Evolutionary conservation across 768 basidiomycete genomes (phyloP), one percentile per base, ranked within the genome.

Genomic region (Amanita jacksonii): DNA sequence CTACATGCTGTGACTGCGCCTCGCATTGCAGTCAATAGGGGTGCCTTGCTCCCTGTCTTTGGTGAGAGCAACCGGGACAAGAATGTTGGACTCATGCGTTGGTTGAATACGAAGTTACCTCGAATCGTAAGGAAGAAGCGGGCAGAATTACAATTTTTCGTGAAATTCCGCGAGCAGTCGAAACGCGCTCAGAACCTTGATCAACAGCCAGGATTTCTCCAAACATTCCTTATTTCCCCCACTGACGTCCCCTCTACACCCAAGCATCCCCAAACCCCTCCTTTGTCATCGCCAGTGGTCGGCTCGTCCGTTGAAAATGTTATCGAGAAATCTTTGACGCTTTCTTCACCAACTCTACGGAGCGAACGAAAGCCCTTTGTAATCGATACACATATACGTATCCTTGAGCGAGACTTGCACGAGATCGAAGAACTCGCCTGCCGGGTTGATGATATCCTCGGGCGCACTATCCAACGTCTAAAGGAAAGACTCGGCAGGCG

Each of bases 401-500:
- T 87, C 38, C 66, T 87, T 22, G 51, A 65, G 46, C 73, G 70
- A 15, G 82, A 83, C 49, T 52, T 79, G 31, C 49, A 53, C 15
- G 69, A 76, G 46, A 62, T 88, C 18, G 57, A 65, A 41, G 51
- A 58, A 2, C 67, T 86, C 41, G 56, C 65, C 28, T 49, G 55
- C 2, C 66, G 62, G 24, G 58, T 78, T 9, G 57, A 58, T 9
- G 60, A 62, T n/a, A 60, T 72, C 2, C 49, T 76, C 5, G 70
- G 63, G 4, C 74, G 82, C 8, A 74, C 66, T 13, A 64, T 65
- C 2, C 74, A 80, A 49, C 73, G 85, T 13, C 45, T 77, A n/a
- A 85, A 85, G 61, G 84, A 88, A 61, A 68, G 75, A 23, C 61
- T 87, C n/a, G 83, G 83, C 7, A 75, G 86, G n/a, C 76, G 86